A percentile compares a stretch with the other conserved stretches of the same genome.
Evolutionary conservation across 495 filamentous ascomycete genomes (phyloP).

Genomic region (Hyaloscypha bicolor): DNA sequence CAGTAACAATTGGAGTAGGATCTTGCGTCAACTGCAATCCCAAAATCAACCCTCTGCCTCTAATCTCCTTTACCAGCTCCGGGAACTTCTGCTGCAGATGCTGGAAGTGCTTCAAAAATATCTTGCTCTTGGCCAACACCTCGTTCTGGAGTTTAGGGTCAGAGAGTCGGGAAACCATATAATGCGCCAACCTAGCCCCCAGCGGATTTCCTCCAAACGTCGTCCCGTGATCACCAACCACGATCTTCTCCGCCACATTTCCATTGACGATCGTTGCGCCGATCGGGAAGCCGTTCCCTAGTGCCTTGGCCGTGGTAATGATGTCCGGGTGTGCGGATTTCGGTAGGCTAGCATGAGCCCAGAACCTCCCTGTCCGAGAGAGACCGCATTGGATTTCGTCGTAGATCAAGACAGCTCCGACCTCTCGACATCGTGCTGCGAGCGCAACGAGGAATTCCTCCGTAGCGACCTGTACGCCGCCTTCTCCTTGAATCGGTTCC

Average conservation of each 20-base stretch:
- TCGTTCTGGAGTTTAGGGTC: conserved; percentile 61
- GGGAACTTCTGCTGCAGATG: conserved; percentile 68
- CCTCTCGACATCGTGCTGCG: conserved; percentile 77
- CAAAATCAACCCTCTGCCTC: conserved; percentile 82
- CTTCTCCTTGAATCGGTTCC: conserved; percentile 97
- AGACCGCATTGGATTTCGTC: conserved; percentile 98
- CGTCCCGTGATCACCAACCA: conserved; percentile 92
- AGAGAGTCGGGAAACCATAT: conserved; percentile 75
- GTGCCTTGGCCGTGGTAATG: conserved; percentile 89
- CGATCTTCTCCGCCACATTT: conserved; percentile 77
- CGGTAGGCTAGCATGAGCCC: conserved; percentile 80
- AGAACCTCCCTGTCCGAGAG: conserved; percentile 80
- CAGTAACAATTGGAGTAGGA: conserved; percentile 72
- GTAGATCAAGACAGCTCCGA: conserved; percentile 87
- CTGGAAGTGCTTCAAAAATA: conserved; percentile 68
- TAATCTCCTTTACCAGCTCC: conserved; percentile 70
- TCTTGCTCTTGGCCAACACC: conserved; percentile 64
- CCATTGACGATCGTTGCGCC: conserved; percentile 86
- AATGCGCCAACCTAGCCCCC: conserved; percentile 78
- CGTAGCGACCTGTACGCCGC: conserved; percentile 82
- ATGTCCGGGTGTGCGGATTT: conserved; percentile 88
- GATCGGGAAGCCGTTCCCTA: conserved; percentile 95
- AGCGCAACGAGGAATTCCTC: conserved; percentile 80
- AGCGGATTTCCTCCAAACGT: conserved; percentile 97
- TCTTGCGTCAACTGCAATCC: conserved; percentile 78